Percentiles rank a stretch among this genome's conserved stretches.
Evolutionary conservation across 805 yeast species (phyloP).

Genomic region (Saccharomycopsis olivae): DNA sequence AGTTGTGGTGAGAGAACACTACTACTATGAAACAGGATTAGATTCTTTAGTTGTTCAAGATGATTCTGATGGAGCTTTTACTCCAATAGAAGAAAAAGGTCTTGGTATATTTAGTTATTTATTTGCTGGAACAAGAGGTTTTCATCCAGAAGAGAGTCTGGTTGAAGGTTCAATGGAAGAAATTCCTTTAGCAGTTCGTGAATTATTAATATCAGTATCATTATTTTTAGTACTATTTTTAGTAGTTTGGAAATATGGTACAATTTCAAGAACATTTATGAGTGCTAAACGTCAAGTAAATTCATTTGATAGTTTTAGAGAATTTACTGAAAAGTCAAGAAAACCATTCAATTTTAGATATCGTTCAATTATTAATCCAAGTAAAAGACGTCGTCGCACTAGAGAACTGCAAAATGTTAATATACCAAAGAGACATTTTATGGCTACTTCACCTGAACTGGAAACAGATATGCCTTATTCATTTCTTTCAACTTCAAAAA

Average conservation of each 20-base stretch:
- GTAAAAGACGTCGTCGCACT: neutral
- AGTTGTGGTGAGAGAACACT: slow-evolving; percentile 11
- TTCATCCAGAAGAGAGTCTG: neutral
- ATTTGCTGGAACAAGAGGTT: neutral
- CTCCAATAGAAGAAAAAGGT: slow-evolving; percentile 11
- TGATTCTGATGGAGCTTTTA: slow-evolving; percentile 1
- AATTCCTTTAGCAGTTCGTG: neutral
- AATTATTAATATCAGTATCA: neutral
- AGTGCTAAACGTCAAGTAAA: too few relatives aligned
- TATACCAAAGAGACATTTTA: neutral
- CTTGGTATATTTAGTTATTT: slow-evolving; percentile 6
- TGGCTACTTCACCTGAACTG: too few relatives aligned
- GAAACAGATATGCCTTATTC: too few relatives aligned
- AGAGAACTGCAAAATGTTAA: neutral
- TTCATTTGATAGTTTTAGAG: too few relatives aligned
- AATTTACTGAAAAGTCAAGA: too few relatives aligned
- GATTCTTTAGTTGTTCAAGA: neutral
- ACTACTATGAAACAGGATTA: slow-evolving; percentile 6
- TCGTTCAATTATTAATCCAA: neutral
- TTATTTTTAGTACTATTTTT: too few relatives aligned
- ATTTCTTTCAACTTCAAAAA: too few relatives aligned
- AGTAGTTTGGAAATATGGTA: neutral
- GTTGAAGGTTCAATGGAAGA: neutral
- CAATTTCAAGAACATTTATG: neutral
- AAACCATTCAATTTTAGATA: too few relatives aligned